Conservation (phyloP, 768 basidiomycete species). For the Harrya chromipes region DNA sequence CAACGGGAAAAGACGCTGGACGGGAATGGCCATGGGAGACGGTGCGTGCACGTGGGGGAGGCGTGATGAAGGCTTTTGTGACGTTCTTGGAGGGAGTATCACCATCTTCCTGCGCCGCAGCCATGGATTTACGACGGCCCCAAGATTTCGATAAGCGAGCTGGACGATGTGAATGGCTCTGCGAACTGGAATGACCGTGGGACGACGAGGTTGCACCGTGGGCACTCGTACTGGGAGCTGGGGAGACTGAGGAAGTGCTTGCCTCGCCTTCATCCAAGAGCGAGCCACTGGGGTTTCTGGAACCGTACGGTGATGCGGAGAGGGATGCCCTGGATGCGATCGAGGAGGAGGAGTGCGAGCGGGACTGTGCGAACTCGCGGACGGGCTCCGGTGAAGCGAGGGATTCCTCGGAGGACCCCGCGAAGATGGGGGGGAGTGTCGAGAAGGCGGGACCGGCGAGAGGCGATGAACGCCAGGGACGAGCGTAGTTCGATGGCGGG, state of each 20-base stretch:
- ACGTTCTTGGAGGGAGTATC: neutral
- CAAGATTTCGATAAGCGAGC: slow-evolving; percentile 13
- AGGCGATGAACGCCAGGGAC: slow-evolving; percentile 30
- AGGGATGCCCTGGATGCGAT: slow-evolving; percentile 14
- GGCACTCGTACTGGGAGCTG: slow-evolving; percentile 6
- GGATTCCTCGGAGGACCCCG: slow-evolving; percentile 21
- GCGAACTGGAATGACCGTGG: slow-evolving; percentile 12
- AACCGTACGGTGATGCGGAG: slow-evolving; percentile 17
- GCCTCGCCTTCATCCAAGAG: slow-evolving; percentile 11
- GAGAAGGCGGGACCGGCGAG: slow-evolving; percentile 27
- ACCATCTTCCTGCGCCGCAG: neutral
- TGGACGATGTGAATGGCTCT: neutral
- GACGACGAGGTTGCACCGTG: slow-evolving; percentile 16
- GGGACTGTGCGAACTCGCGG: neutral
- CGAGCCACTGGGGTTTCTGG: slow-evolving; percentile 12
- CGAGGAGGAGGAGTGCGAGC: slow-evolving; percentile 15
- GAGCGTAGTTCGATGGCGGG: slow-evolving; percentile 10
- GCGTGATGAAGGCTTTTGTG: slow-evolving; percentile 3
- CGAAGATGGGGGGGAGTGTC: slow-evolving; percentile 22
- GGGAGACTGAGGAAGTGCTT: slow-evolving; percentile 24
- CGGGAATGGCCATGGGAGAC: slow-evolving; percentile 18
- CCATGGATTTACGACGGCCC: slow-evolving; percentile 5
- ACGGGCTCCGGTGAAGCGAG: neutral
- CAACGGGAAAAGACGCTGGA: slow-evolving; percentile 11
- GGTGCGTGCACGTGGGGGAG: slow-evolving; percentile 23